A percentile compares a stretch with the other conserved stretches of the same genome.
Evolutionary conservation across 1,139 yeast genomes (phyloP).

Genomic region (Yamadazyma triangularis): DNA sequence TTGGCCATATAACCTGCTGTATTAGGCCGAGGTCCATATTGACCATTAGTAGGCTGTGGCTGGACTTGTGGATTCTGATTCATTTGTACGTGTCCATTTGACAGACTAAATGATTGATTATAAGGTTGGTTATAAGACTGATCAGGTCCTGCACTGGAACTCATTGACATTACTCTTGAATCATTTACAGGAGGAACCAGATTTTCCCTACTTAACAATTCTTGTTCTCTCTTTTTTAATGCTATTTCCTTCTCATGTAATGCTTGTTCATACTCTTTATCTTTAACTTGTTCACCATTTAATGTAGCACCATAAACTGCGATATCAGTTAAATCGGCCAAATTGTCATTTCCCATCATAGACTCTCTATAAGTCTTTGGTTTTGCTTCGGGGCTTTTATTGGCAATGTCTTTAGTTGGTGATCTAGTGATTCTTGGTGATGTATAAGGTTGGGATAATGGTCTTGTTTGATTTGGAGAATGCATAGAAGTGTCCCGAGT

Average conservation of each 20-base stretch:
- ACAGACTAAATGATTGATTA: conserved; percentile 2
- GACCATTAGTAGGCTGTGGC: background rate
- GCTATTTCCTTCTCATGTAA: conserved; percentile 33
- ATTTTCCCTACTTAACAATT: conserved; percentile 35
- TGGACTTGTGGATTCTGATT: too few species aligned
- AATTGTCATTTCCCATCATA: conserved; percentile 20
- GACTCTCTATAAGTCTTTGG: conserved; percentile 8
- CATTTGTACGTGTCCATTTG: conserved; percentile 2
- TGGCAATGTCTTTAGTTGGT: background rate
- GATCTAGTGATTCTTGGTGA: conserved; percentile 1
- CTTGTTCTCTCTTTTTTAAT: conserved; percentile 41
- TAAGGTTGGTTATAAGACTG: conserved; percentile 3
- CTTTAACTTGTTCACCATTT: conserved; percentile 19
- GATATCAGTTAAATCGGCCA: conserved; percentile 43
- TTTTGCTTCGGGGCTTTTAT: background rate
- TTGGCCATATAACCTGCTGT: background rate
- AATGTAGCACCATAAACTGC: conserved; percentile 39
- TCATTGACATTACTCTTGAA: conserved; percentile 1
- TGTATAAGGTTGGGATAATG: background rate
- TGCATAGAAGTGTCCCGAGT: background rate
- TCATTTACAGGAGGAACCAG: background rate
- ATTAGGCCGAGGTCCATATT: background rate
- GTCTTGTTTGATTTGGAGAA: background rate
- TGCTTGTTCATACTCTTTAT: conserved; percentile 2
- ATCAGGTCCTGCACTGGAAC: conserved; percentile 8